These are phyloP conservation scores for Coccomyxa subellipsoidea DNA, from an alignment of 163 green algal species.

Conservation along the genomic window DNA sequence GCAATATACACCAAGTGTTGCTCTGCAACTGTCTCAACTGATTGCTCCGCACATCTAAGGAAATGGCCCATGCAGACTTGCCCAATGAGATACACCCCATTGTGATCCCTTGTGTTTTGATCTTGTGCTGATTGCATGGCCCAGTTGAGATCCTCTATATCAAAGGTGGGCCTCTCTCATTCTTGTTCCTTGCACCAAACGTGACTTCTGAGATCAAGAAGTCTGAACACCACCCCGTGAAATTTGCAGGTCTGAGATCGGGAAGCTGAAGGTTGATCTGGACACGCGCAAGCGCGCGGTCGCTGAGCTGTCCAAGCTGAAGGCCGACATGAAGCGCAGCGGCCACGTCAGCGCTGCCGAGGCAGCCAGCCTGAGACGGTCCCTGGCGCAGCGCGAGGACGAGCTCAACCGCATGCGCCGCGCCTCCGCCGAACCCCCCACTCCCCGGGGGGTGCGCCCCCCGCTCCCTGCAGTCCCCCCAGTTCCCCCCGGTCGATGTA, in stretches of 20 bases:
- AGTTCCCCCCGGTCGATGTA: too few relatives aligned
- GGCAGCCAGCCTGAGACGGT: not conserved
- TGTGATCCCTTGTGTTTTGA: too few relatives aligned
- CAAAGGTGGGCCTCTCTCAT: too few relatives aligned
- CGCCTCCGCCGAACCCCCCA: not conserved
- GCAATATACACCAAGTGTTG: not conserved
- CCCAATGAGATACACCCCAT: too few relatives aligned
- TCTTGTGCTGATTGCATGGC: too few relatives aligned
- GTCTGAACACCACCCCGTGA: not conserved
- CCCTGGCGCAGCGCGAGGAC: conserved; percentile 9
- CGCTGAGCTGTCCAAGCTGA: conserved; percentile 1
- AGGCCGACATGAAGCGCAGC: conserved; percentile 4
- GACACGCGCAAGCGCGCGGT: conserved; percentile 1
- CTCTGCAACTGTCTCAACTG: too few relatives aligned
- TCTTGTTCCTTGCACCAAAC: too few relatives aligned
- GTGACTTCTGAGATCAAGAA: not conserved
- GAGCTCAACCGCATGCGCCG: conserved; percentile 8
- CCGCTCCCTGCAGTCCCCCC: too few relatives aligned
- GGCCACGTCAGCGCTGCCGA: conserved; percentile 4
- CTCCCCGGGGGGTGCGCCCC: not conserved
- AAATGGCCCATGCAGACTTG: too few relatives aligned
- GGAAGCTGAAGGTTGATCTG: conserved; percentile 8
- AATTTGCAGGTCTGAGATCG: not conserved
- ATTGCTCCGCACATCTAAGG: too few relatives aligned
- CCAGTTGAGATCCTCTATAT: too few relatives aligned